A percentile compares a stretch with the other conserved stretches of the same genome.
Evolutionary conservation across 2,329 filamentous ascomycete species (phyloP).

Genomic region (Aspergillus spinulosporus): DNA sequence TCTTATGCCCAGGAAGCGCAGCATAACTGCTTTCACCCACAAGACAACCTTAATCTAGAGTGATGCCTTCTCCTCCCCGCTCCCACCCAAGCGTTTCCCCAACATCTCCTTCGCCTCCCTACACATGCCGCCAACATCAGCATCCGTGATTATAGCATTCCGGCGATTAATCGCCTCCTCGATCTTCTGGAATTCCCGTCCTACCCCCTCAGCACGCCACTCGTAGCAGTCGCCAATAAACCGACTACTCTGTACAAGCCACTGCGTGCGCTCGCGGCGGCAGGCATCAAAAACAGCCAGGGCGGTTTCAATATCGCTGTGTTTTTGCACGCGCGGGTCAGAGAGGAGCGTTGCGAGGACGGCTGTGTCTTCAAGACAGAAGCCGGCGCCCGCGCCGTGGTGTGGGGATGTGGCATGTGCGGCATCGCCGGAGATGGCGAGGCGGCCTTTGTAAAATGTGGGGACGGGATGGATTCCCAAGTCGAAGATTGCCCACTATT

Average conservation of each 20-base stretch:
- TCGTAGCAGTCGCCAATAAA: constrained; percentile 37
- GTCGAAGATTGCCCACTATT: constrained; percentile 47
- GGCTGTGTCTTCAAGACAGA: constrained; percentile 36
- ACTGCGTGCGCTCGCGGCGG: constrained; percentile 33
- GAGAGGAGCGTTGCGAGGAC: constrained; percentile 31
- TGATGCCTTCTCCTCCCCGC: constrained; percentile 6
- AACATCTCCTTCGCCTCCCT: constrained; percentile 27
- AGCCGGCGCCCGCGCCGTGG: constrained; percentile 41
- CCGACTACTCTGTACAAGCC: constrained; percentile 38
- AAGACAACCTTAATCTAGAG: background rate
- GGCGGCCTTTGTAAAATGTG: constrained; percentile 35
- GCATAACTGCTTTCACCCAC: too few relatives aligned
- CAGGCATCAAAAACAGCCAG: constrained; percentile 30
- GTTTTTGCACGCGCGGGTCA: constrained; percentile 24
- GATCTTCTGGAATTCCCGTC: constrained; percentile 20
- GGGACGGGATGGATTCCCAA: constrained; percentile 39
- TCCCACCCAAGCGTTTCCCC: constrained; percentile 14
- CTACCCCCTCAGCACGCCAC: constrained; percentile 28
- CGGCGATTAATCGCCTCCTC: constrained; percentile 23
- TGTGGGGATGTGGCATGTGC: constrained; percentile 47
- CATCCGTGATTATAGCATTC: constrained; percentile 22
- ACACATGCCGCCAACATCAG: constrained; percentile 30
- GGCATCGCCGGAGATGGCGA: constrained; percentile 43
- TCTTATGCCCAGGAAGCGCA: background rate
- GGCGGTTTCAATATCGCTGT: constrained; percentile 29